Base-by-base conservation (phyloP, 108 stramenopile species). In the Nitzschia putrida region DNA sequence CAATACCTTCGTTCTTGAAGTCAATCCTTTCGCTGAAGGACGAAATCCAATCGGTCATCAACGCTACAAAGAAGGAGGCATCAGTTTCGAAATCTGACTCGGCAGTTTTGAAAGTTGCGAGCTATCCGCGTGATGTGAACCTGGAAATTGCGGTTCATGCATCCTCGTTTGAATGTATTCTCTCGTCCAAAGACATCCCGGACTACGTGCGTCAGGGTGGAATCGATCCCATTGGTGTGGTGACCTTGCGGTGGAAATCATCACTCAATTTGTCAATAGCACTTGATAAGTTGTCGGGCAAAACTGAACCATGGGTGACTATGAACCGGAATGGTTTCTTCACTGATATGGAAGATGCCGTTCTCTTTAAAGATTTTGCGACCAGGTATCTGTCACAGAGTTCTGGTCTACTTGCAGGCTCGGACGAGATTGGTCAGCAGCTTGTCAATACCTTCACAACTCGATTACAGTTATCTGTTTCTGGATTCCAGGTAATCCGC, bases 231-330 rank as follows among this genome's bases (percentile, higher is more conserved):
- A 76, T 76, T 42, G 71, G 66, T 45, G 82, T 83, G 22, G 82
- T 83, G 3, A 69, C 77, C 20, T 61, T 79, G n/a, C 37, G 82
- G 12, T 79, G 82, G 82, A 72, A 70, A 49, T 59, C 80, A 49
- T 58, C 70, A 0, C 42, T 80, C 2, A 53, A 49, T 11, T 57
- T 75, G 22, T 53, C 64, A 11, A 23, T 80, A 25, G 70, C 70
- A 42, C 60, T 74, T 18, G 69, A 76, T 37, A 50, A 43, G 21
- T 41, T 76, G 20, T 16, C 50, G n/a, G 67, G 65, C 8, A 47
- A 24, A 11, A 61, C 74, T n/a, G 52, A 56, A 22, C 67, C 74
- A 34, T 76, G 68, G 68, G 41, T 68, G 24, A 63, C 67, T 45
- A 58, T 76, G 22, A 69, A 76, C 58, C 53, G 68, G 6, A 68